phyloP scores from a whole-genome alignment of 805 yeast species.

The Cyberlindnera meyerae region DNA sequence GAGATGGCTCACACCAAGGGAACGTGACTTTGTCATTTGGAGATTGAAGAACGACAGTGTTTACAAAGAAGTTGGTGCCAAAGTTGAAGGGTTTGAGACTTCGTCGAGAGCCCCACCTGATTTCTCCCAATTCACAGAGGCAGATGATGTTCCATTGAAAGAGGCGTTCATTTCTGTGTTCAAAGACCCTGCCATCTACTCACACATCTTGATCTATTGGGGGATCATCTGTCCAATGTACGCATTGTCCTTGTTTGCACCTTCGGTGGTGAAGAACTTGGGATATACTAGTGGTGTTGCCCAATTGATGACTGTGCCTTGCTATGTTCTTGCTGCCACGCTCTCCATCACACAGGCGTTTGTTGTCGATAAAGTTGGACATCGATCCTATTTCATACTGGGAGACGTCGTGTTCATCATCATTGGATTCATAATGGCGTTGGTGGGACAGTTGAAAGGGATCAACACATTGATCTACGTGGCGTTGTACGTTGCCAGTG shows the following conservation, averaged over 20 bases:
- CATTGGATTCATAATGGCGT: slow-evolving; percentile 31
- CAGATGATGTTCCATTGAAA: slow-evolving; percentile 11
- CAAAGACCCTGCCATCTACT: slow-evolving; percentile 12
- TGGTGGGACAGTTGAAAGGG: slow-evolving; percentile 27
- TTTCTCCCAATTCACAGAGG: slow-evolving; percentile 9
- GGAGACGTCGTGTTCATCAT: slow-evolving; percentile 28
- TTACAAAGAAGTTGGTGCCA: slow-evolving; percentile 5
- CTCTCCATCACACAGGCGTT: slow-evolving; percentile 15
- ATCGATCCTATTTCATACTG: slow-evolving; percentile 28
- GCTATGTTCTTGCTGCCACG: slow-evolving; percentile 11
- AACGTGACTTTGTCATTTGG: slow-evolving; percentile 12
- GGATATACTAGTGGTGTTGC: slow-evolving; percentile 23
- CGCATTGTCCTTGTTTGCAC: slow-evolving; percentile 16
- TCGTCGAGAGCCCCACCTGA: slow-evolving; percentile 10
- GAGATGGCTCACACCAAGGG: slow-evolving; percentile 17
- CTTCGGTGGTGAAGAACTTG: slow-evolving; percentile 14
- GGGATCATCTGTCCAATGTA: slow-evolving; percentile 16
- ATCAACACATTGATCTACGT: slow-evolving; percentile 27
- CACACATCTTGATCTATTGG: slow-evolving; percentile 12
- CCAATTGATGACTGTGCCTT: slow-evolving; percentile 24
- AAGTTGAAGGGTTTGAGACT: slow-evolving; percentile 4
- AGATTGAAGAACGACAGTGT: slow-evolving; percentile 11
- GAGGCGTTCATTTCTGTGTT: slow-evolving; percentile 10
- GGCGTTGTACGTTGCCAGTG: slow-evolving; percentile 28
- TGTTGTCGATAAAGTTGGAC: slow-evolving; percentile 20